A percentile compares a stretch with the other conserved stretches of the same genome.
Evolutionary conservation across 106 monocot species (phyloP).

Genomic region (Dactylorhiza incarnata): DNA sequence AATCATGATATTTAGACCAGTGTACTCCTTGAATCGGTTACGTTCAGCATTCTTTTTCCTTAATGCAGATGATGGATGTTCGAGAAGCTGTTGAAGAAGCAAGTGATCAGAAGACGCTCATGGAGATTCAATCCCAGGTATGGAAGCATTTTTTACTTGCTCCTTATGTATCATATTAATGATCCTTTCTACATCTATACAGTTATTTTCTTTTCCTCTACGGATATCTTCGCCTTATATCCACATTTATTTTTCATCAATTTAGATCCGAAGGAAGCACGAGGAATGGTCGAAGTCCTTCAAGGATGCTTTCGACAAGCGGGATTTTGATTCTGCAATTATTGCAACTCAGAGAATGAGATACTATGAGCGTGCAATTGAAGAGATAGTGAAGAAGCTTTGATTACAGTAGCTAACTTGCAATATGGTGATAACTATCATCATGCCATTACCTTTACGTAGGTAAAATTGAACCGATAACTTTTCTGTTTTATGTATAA

Average conservation of each 20-base stretch:
- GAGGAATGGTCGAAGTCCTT: constrained; percentile 53
- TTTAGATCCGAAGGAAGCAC: constrained; percentile 48
- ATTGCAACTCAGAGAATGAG: constrained; percentile 62
- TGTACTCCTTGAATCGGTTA: background rate
- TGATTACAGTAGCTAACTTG: constrained; percentile 20
- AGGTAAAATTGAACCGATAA: background rate
- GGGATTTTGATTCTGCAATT: constrained; percentile 41
- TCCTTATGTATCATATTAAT: background rate
- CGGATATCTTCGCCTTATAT: background rate
- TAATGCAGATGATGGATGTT: constrained; percentile 68
- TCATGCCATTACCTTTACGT: background rate
- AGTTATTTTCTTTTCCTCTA: background rate
- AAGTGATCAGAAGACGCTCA: constrained; percentile 30
- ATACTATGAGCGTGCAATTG: constrained; percentile 80
- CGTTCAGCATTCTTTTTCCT: background rate
- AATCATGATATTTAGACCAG: background rate
- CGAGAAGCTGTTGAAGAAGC: constrained; percentile 71
- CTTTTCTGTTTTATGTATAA: background rate
- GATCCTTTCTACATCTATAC: background rate
- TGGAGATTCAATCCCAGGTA: constrained; percentile 53
- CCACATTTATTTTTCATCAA: background rate
- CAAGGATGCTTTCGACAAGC: constrained; percentile 40
- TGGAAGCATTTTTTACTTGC: background rate
- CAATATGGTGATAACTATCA: background rate
- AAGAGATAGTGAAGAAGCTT: constrained; percentile 79